Base-by-base conservation (phyloP, 1,139 yeast genomes). In the Zygosaccharomyces sapae region DNA sequence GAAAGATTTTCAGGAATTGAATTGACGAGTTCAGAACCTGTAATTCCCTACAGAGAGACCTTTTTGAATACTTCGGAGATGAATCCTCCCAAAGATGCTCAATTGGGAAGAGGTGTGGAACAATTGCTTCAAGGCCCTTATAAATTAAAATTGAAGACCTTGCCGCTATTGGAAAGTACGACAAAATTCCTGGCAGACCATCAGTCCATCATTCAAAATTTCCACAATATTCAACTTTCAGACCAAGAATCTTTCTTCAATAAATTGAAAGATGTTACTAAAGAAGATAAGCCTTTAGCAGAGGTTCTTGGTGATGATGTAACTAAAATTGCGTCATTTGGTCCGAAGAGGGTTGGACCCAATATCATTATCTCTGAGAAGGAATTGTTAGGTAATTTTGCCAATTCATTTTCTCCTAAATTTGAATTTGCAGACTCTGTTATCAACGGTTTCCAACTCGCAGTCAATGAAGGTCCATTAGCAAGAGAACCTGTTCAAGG, bases 1-100 rank as follows among this genome's bases (percentile, higher is more conserved):
- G 96, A 89, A 56, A 74, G 97, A 55, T 94, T 90, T 73, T 97
- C 98, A 1, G 90, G 90, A 22, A 80, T 90, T 56, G 96, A 88
- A 47, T 83, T 94, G 6, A 79, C 85, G 8, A 80, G 83, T 33
- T 90, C 96, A 33, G 87, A 87, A 58, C 98, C 98, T 0, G 95
- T 87, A 20, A 94, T 94, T 55, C 98, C 98, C 10, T 94, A 86
- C 62, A 73, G 96, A 55, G 99, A 94, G 67, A 87, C 97, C 0
- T 79, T 88, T 46, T 72, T 81, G 25, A 68, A 66, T 3, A 66
- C 67, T 18, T 61, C 71, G 8, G 81, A 74, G 18, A 68, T 77
- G 74, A 72, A 71, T 38, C 70, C 79, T 6, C 63, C 74, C 19
- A 70, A 68, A 49, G 57, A 68, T 49, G 48, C 68, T 1, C 69